Base-by-base conservation (phyloP, 106 monocot genomes). In the Iris macrosiphon region DNA sequence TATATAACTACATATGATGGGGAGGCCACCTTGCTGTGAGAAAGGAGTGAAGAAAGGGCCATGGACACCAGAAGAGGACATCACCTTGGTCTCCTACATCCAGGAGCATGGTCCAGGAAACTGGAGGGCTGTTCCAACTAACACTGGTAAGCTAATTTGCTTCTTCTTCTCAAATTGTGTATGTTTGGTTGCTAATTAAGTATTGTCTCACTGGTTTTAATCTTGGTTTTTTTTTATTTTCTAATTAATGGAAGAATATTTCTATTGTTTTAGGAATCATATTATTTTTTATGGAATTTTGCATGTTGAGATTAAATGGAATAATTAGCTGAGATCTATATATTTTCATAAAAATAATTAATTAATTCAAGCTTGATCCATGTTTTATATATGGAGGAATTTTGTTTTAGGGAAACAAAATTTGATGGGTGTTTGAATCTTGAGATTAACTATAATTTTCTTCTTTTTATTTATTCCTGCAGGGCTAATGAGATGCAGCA, bases 11-110 rank as follows among this genome's bases (percentile, higher is more conserved):
- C 27, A 60, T 24, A 44, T 31, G 1, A 77, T 77, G 77, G 77
- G 65, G 24, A 77, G 77, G 31, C 65, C 70, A 30, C 71, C 70
- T 18, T 77, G 71, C 45, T 71, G 77, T 49, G 76, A 76, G 3
- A 71, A 64, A 31, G 75, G 75, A 5, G 65, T 77, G 60, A 77
- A 77, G 71, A 77, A 71, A 60, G 77, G 77, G 14, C 77, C 77
- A 40, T 77, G 77, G 77, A 77, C 71, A 11, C 77, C 77, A 26
- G 77, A 77, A 37, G 77, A 77, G 35, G 77, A 77, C 27, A 70
- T 77, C 48, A 56, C 66, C 39, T 33, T 77, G 3, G 77, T 71
- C 4, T 61, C 77, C 13, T 71, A 71, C 59, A 71, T 77, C 63
- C 70, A 66, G 37, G 60, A 71, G 11, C 70, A 77, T 61, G 77